Evolutionary conservation across 805 yeast species (phyloP).

Genomic region (Blastobotrys peoriensis): DNA sequence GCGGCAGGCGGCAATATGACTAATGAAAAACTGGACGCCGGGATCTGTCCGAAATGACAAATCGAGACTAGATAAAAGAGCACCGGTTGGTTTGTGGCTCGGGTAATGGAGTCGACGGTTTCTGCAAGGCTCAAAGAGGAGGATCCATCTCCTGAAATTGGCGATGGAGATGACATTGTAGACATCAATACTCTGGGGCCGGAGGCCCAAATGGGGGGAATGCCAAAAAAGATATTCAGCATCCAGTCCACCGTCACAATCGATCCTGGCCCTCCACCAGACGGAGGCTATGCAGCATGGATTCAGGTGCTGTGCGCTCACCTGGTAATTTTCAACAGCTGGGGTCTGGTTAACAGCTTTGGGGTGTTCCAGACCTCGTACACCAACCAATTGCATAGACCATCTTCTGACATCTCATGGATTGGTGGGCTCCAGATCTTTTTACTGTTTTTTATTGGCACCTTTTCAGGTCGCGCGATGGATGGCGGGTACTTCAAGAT

Average conservation of each 20-base stretch:
- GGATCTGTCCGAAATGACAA: too few relatives aligned
- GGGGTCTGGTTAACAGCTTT: slow-evolving; percentile 14
- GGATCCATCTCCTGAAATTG: too few relatives aligned
- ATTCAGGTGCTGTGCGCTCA: slow-evolving; percentile 19
- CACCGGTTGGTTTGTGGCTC: too few relatives aligned
- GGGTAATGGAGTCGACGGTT: too few relatives aligned
- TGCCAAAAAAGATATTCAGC: too few relatives aligned
- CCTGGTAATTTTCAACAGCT: slow-evolving; percentile 17
- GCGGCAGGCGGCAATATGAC: neutral
- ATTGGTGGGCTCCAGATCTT: slow-evolving; percentile 23
- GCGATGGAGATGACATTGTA: too few relatives aligned
- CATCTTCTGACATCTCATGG: slow-evolving; percentile 24
- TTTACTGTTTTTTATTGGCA: slow-evolving; percentile 16
- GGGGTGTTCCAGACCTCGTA: slow-evolving; percentile 21
- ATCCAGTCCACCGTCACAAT: too few relatives aligned
- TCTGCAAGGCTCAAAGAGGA: too few relatives aligned
- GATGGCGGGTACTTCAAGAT: slow-evolving; percentile 25
- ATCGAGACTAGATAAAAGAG: too few relatives aligned
- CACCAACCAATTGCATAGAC: slow-evolving; percentile 10
- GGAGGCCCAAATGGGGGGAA: too few relatives aligned
- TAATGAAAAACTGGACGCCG: too few relatives aligned
- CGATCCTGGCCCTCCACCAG: slow-evolving; percentile 21
- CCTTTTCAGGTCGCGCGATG: slow-evolving; percentile 26
- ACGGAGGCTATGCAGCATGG: slow-evolving; percentile 22
- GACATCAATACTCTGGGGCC: too few relatives aligned